Evolutionary conservation across 768 basidiomycete genomes (phyloP).

Genomic region (Pleurotus citrinopileatus): DNA sequence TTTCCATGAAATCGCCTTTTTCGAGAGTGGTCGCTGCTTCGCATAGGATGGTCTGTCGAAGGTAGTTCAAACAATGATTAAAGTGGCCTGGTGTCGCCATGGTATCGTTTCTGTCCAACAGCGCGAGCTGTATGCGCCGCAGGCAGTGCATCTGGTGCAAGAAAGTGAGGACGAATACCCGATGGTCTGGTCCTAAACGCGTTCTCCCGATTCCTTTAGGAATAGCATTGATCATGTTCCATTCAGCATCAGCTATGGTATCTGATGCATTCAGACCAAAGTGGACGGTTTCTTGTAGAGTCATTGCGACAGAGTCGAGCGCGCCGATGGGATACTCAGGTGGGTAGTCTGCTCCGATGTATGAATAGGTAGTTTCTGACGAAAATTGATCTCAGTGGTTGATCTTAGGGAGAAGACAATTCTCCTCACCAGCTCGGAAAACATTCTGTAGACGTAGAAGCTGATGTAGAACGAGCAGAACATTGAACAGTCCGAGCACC

Average conservation of each 20-base stretch:
- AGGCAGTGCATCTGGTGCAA: slow-evolving; percentile 28
- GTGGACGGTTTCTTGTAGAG: slow-evolving; percentile 19
- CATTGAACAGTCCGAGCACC: background rate
- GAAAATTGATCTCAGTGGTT: background rate
- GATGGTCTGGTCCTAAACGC: slow-evolving; percentile 20
- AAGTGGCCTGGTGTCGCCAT: slow-evolving; percentile 19
- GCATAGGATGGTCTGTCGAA: slow-evolving; percentile 33
- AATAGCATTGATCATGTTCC: slow-evolving; percentile 7
- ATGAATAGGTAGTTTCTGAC: slow-evolving; percentile 1
- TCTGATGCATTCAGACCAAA: slow-evolving; percentile 16
- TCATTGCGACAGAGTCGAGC: slow-evolving; percentile 13
- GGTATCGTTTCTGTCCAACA: slow-evolving; percentile 16
- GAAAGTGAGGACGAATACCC: slow-evolving; percentile 19
- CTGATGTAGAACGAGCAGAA: background rate
- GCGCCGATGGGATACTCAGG: background rate
- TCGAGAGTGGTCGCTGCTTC: slow-evolving; percentile 30
- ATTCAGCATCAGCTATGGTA: slow-evolving; percentile 9
- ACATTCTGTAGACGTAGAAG: background rate
- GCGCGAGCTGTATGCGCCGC: slow-evolving; percentile 14
- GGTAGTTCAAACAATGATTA: slow-evolving; percentile 35
- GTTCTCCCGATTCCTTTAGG: slow-evolving; percentile 21
- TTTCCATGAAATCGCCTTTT: slow-evolving; percentile 27
- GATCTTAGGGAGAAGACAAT: no score
- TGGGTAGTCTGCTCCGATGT: slow-evolving; percentile 7
- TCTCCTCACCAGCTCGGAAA: background rate